Evolutionary conservation across 768 basidiomycete species (phyloP).

Genomic region (Leucosporidium scottii): DNA sequence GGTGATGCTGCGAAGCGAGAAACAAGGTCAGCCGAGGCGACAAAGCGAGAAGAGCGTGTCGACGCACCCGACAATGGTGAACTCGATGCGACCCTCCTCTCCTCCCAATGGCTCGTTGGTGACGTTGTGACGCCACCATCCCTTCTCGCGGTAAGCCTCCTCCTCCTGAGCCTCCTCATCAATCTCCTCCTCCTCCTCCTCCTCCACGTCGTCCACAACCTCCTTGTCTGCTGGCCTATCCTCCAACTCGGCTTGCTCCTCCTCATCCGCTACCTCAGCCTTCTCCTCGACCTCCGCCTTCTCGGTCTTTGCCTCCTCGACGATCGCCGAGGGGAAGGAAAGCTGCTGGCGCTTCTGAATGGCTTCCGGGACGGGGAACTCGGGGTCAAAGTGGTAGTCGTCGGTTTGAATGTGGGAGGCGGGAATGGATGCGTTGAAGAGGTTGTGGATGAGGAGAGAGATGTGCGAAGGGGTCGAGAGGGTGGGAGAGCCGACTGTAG

Average conservation of each 20-base stretch:
- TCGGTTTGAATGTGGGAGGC: constrained; percentile 44
- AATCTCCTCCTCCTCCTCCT: constrained; percentile 41
- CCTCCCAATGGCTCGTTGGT: constrained; percentile 44
- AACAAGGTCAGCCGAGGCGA: background rate
- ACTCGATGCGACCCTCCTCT: constrained; percentile 45
- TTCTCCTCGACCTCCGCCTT: constrained; percentile 2
- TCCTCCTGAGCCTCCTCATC: constrained; percentile 41
- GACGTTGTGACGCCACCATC: constrained; percentile 44
- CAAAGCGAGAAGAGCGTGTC: too few species aligned
- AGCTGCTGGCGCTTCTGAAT: constrained; percentile 10
- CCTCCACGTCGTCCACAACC: constrained; percentile 35
- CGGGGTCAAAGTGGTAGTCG: constrained; percentile 42
- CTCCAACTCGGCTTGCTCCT: constrained; percentile 41
- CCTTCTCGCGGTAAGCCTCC: constrained; percentile 39
- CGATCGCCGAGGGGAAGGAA: background rate
- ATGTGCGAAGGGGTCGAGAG: constrained; percentile 46
- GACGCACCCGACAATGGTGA: constrained; percentile 51
- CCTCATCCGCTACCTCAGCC: constrained; percentile 31
- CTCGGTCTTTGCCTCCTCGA: background rate
- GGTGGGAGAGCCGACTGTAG: constrained; percentile 44
- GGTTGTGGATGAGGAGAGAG: constrained; percentile 47
- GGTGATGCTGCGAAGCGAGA: constrained; percentile 25
- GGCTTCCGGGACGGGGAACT: constrained; percentile 17
- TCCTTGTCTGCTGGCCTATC: constrained; percentile 39
- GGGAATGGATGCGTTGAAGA: constrained; percentile 49